Base-by-base conservation (phyloP, 305 asterid genomes). In the Solanum aculeatissimum region DNA sequence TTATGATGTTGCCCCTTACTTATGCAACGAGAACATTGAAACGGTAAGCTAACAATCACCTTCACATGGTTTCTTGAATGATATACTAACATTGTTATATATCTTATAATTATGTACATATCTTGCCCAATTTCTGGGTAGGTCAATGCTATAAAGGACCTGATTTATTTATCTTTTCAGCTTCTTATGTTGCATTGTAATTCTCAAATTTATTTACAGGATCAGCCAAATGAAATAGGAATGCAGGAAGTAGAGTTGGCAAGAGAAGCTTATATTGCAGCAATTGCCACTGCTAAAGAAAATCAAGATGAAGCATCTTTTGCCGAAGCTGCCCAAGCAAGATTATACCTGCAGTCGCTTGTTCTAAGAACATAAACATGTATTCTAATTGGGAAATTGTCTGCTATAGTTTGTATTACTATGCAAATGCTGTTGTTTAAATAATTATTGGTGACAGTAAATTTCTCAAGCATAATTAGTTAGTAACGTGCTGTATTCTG, bases 281-380 rank as follows among this genome's bases (percentile, higher is more conserved):
- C 98, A 69, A 91, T 97, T 90, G 90, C 92, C 2, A 90, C 92
- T 83, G 96, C 95, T 80, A 97, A 92, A 88, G 95, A 90, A 85
- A 92, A 86, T 83, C 95, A 87, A 89, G 97, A 94, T 7, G 95
- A 93, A 75, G 93, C 89, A 89, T 95, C 99, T 43, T 55, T 95
- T 62, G 91, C 95, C 25, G 96, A 92, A 75, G 99, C 98, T 70
- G 94, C 95, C 55, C 84, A 62, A 86, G 97, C 97, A 74, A 95
- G 99, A 88, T 85, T 87, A 75, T 92, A 86, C 86, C 93, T 97
- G 87, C 98, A 92, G 86, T 93, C 97, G 15, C 66, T 95, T 66
- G 91, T 89, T 88, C 70, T 91, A 27, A 62, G 88, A 89, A 85
- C 86, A 81, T 86, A 81, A 69, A 72, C 72, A 77, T 65, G 11